Base-by-base conservation (phyloP, 352 stramenopile species). In the Phytopythium litorale region DNA sequence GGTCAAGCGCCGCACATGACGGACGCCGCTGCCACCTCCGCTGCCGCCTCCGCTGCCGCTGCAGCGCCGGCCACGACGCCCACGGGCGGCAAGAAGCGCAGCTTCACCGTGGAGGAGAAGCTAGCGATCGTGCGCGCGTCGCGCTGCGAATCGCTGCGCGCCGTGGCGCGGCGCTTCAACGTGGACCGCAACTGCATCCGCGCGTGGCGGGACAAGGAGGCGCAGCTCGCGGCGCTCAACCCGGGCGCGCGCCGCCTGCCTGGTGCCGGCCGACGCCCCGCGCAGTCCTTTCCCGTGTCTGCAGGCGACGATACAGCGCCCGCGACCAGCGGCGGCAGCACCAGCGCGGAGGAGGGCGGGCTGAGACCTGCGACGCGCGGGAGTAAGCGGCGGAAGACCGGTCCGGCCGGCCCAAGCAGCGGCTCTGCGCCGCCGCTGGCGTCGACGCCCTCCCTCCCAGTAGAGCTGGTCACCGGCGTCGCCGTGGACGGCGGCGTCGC, bases 81-180 rank as follows among this genome's bases (percentile, higher is more conserved):
- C 37, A 33, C 54, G 23, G 38, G 59, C 62, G 72, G 81, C 53
- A 88, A 87, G 75, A 90, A 90, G 67, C 81, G 81, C 60, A 89
- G 81, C 76, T 91, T 87, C 62, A 89, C 81, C 4, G 81, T 88
- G 25, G 73, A 87, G 52, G 78, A 91, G 68, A 89, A 89, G 66
- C 74, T 89, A 43, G 70, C 69, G 56, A 82, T 87, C 56, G 79
- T 91, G 45, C 73, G 78, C 51, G 79, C 76, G 1, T 71, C 73
- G 33, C 84, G 84, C 58, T 68, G 55, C 56, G 69, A 80, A 58
- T 89, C 79, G 43, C 66, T 91, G 38, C 76, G 76, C 16, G 72
- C 77, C 0, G 78, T 84, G 18, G 79, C 81, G 38, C 74, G 72
- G 19, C 79, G 81, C 49, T 89, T 81, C 72, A 84, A 84, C 58